A percentile compares a stretch with the other conserved stretches of the same genome.
phyloP scores from a whole-genome alignment of 768 basidiomycete genomes.

The Suillus brevipes region DNA sequence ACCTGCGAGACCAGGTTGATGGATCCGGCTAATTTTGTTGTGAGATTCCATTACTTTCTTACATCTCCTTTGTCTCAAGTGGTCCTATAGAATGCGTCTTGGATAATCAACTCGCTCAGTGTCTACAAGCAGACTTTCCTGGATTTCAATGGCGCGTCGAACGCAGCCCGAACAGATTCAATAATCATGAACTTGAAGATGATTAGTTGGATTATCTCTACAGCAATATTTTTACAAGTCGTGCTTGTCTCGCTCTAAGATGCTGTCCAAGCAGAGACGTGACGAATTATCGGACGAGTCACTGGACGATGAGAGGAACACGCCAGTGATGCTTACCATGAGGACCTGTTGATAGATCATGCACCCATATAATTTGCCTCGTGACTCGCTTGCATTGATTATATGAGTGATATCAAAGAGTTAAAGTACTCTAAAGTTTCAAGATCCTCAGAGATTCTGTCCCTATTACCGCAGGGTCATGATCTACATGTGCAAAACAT shows the following conservation, averaged over 20 bases:
- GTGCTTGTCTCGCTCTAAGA: slow-evolving; percentile 21
- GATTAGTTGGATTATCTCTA: slow-evolving; percentile 15
- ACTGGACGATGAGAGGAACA: not conserved
- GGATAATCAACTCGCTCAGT: slow-evolving; percentile 78
- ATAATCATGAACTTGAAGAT: slow-evolving; percentile 7
- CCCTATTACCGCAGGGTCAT: not conserved
- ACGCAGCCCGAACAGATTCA: slow-evolving; percentile 9
- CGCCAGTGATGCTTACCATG: not conserved
- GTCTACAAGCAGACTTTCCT: slow-evolving; percentile 65
- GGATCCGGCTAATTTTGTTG: slow-evolving; percentile 73
- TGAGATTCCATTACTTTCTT: slow-evolving; percentile 33
- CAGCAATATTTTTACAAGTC: slow-evolving; percentile 13
- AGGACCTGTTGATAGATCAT: not conserved
- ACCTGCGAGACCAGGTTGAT: slow-evolving; percentile 63
- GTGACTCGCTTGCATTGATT: not conserved
- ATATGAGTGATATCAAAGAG: not conserved
- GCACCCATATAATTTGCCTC: not conserved
- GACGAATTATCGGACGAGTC: slow-evolving; percentile 23
- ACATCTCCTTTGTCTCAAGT: slow-evolving; percentile 7
- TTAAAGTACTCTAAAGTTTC: slow-evolving; percentile 44
- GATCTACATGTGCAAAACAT: slow-evolving; percentile 59
- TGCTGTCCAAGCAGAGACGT: slow-evolving; percentile 3
- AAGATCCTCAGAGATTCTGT: slow-evolving; percentile 51
- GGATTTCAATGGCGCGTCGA: slow-evolving; percentile 28
- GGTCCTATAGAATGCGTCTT: slow-evolving; percentile 64